Evolutionary conservation across 768 basidiomycete species (phyloP), one percentile per base, ranked within the genome.

Genomic region (Serendipita vermifera): DNA sequence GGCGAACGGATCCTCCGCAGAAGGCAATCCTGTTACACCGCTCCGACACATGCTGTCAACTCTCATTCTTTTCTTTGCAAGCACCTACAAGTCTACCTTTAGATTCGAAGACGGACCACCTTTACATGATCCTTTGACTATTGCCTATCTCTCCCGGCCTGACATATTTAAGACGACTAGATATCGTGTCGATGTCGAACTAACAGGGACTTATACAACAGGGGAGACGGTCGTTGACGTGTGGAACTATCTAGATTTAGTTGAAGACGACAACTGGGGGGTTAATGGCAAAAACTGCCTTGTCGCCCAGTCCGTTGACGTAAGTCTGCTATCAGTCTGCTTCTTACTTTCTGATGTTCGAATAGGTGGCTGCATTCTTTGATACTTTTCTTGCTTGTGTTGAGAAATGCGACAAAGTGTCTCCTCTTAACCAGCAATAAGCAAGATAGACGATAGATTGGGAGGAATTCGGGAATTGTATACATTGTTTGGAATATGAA

Each of bases 21-120:
- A 17, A 11, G 66, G 67, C 0, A 40, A 57, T 9, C 66, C 74
- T 0, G 59, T 61, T 2, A 73, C 73, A 0, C 76, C 74, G 39
- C 76, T 92, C 17, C 77, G 87, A 9, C 77, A 81, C 63, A 84
- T 81, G 29, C 70, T 91, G 6, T 87, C 82, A 2, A 88, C 85
- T 0, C 69, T 90, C 14, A 74, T 92, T 59, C 73, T 67, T 51
- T 88, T 78, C 68, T 92, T 93, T 63, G 81, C 84, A 3, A 75
- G 78, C 3, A 60, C 80, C 2, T 90, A 92, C 68, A 77, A 79
- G 62, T 70, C 77, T 2, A 82, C 81, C 0, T 93, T 89, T 60
- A 80, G 79, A n/a, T 93, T 93, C 66, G 65, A 73, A n/a, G 75
- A 85, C 32, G 90, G 88, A 0, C 91, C 91, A 4, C 91, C 91